Conservation (phyloP, 495 filamentous ascomycete genomes). For the Penicillium mononematosum region DNA sequence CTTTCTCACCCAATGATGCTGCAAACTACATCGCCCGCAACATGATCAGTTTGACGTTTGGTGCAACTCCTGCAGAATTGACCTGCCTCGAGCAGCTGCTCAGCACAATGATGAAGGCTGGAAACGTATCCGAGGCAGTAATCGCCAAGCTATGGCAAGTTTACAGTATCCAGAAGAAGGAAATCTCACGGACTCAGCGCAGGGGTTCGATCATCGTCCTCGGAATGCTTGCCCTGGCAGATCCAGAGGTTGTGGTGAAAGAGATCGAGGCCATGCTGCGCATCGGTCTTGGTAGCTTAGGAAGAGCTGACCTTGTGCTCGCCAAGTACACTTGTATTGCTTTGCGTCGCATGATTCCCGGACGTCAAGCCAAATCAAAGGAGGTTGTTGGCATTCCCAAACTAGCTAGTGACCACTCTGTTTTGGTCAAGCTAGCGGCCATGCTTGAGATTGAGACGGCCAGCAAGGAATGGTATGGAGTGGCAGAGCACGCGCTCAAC, state of each 20-base stretch:
- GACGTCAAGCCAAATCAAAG: slow-evolving; percentile 67
- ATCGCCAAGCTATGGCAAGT: slow-evolving; percentile 95
- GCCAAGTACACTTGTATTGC: slow-evolving; percentile 95
- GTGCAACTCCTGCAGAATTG: slow-evolving; percentile 87
- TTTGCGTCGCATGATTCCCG: slow-evolving; percentile 83
- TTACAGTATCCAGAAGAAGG: slow-evolving; percentile 87
- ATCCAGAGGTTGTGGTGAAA: slow-evolving; percentile 85
- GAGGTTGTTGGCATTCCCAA: slow-evolving; percentile 71
- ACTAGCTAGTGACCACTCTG: slow-evolving; percentile 87
- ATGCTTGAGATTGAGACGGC: slow-evolving; percentile 81
- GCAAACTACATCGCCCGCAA: slow-evolving; percentile 96
- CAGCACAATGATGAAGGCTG: slow-evolving; percentile 95
- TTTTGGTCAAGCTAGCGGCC: slow-evolving; percentile 73
- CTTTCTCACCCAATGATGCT: slow-evolving; percentile 82
- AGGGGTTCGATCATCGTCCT: slow-evolving; percentile 93
- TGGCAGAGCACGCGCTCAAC: slow-evolving; percentile 95
- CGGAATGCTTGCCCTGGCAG: slow-evolving; percentile 92
- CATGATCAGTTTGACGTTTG: slow-evolving; percentile 98
- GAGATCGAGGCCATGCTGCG: slow-evolving; percentile 93
- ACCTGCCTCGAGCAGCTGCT: slow-evolving; percentile 93
- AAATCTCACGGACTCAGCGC: slow-evolving; percentile 90
- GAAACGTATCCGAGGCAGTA: slow-evolving; percentile 80
- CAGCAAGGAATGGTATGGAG: slow-evolving; percentile 94
- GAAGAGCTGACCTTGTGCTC: slow-evolving; percentile 77
- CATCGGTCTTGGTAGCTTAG: slow-evolving; percentile 80